Evolutionary conservation across 352 stramenopile genomes (phyloP).

Genomic region (Globisporangium solare): DNA sequence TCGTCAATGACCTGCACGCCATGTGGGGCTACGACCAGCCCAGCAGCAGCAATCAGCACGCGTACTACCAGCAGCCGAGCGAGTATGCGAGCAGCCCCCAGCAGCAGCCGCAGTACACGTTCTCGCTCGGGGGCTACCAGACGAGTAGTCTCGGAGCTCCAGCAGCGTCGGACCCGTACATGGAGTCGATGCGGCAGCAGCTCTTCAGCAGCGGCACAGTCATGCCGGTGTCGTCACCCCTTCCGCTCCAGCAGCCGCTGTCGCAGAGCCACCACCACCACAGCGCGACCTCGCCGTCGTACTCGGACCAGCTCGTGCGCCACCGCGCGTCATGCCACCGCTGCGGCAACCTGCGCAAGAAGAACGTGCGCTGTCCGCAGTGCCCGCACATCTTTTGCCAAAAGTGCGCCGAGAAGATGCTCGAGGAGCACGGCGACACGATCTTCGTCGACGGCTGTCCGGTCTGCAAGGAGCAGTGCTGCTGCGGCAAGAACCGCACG

Average conservation of each 20-base stretch:
- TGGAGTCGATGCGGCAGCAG: slow-evolving; percentile 18
- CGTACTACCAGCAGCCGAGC: slow-evolving; percentile 22
- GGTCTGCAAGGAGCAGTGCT: slow-evolving; percentile 86
- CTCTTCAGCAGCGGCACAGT: slow-evolving; percentile 5
- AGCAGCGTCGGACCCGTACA: slow-evolving; percentile 10
- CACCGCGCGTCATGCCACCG: slow-evolving; percentile 85
- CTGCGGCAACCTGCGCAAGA: slow-evolving; percentile 87
- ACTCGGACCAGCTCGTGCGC: slow-evolving; percentile 42
- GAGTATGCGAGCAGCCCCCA: slow-evolving; percentile 15
- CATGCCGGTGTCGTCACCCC: neutral
- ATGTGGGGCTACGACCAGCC: slow-evolving; percentile 26
- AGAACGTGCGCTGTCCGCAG: slow-evolving; percentile 74
- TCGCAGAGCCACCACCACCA: neutral
- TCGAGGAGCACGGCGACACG: slow-evolving; percentile 72
- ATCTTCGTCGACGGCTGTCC: slow-evolving; percentile 81
- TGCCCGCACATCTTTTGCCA: slow-evolving; percentile 89
- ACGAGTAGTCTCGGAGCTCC: neutral
- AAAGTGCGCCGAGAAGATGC: slow-evolving; percentile 87
- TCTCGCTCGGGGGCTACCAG: slow-evolving; percentile 10
- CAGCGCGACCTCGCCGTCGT: neutral
- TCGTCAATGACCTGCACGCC: slow-evolving; percentile 18
- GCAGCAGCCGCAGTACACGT: slow-evolving; percentile 17
- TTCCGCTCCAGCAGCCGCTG: neutral
- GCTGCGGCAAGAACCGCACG: slow-evolving; percentile 83
- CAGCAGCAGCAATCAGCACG: slow-evolving; percentile 11